Conservation (phyloP, 73 alveolate genomes). For the Symbiodinium natans region DNA sequence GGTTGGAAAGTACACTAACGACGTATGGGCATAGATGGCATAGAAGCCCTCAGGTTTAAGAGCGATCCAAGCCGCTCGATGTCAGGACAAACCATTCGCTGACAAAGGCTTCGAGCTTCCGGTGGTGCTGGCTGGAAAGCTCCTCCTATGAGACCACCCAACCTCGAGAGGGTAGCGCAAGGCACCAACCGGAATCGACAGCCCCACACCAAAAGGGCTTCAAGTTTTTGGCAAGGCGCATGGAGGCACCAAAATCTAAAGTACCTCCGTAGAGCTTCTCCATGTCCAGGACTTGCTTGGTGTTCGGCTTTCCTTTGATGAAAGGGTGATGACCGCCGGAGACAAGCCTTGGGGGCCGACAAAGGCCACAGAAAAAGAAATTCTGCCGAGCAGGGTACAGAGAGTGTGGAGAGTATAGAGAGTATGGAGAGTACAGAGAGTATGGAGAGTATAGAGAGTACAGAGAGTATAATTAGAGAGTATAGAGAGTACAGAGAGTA, state of each 20-base stretch:
- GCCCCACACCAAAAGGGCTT: background rate
- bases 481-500: too few relatives aligned
- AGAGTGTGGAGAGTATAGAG: too few relatives aligned
- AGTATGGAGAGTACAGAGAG: too few relatives aligned
- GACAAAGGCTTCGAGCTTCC: constrained; percentile 10
- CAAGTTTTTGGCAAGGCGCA: background rate
- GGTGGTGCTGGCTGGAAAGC: background rate
- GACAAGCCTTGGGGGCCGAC: background rate
- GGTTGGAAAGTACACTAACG: too few relatives aligned
- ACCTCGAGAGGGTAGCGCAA: constrained; percentile 10
- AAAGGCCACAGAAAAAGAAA: too few relatives aligned
- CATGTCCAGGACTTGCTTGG: constrained; percentile 30
- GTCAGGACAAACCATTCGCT: constrained; percentile 77
- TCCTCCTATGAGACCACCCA: constrained; percentile 40
- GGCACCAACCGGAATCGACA: background rate
- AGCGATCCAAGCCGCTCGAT: constrained; percentile 22
- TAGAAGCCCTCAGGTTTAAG: too few relatives aligned
- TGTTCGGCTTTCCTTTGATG: background rate
- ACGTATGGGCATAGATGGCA: too few relatives aligned
- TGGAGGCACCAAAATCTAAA: constrained; percentile 43
- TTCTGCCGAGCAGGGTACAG: too few relatives aligned
- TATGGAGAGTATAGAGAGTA: too few relatives aligned
- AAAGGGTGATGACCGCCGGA: constrained; percentile 87
- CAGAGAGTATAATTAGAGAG: too few relatives aligned
- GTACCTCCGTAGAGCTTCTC: constrained; percentile 30